These are phyloP conservation scores for Lachancea lanzarotensis DNA, from an alignment of 805 yeast species.

Conservation along the genomic window DNA sequence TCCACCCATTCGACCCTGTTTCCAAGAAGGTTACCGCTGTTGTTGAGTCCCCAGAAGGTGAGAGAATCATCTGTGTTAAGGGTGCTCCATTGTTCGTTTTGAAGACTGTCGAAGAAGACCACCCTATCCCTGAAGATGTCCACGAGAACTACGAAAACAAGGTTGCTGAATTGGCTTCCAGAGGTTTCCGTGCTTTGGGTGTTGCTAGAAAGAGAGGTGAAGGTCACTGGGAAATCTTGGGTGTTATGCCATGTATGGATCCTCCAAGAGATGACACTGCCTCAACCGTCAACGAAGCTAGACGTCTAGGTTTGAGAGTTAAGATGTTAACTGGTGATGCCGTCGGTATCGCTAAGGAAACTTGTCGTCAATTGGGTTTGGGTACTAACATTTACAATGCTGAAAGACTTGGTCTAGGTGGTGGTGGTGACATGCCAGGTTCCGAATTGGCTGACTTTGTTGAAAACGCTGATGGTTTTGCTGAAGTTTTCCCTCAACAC, in stretches of 20 bases:
- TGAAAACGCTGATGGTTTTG: conserved; percentile 97
- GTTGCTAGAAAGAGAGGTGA: conserved; percentile 98
- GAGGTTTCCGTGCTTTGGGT: conserved; percentile 98
- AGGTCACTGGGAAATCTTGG: conserved; percentile 96
- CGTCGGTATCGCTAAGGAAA: conserved; percentile 97
- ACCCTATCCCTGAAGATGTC: conserved; percentile 90
- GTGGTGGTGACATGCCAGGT: conserved; percentile 96
- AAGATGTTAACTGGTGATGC: conserved; percentile 99
- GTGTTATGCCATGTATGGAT: conserved; percentile 98
- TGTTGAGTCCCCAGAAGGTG: conserved; percentile 95
- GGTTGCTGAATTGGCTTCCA: conserved; percentile 94
- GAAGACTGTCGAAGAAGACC: conserved; percentile 95
- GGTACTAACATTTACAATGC: conserved; percentile 97
- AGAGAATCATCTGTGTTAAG: conserved; percentile 90
- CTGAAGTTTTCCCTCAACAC: conserved; percentile 98
- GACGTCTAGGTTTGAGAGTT: conserved; percentile 84
- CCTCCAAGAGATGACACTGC: conserved; percentile 99
- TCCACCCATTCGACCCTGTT: conserved; percentile 97
- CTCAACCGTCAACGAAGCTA: conserved; percentile 86
- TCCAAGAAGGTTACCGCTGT: conserved; percentile 93
- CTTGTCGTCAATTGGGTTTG: conserved; percentile 94
- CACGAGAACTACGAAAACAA: conserved; percentile 93
- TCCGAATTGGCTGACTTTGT: conserved; percentile 95
- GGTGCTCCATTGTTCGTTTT: conserved; percentile 97
- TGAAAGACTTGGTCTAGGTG: conserved; percentile 92